Conservation (phyloP, 768 basidiomycete species). For the Suillus placidus region DNA sequence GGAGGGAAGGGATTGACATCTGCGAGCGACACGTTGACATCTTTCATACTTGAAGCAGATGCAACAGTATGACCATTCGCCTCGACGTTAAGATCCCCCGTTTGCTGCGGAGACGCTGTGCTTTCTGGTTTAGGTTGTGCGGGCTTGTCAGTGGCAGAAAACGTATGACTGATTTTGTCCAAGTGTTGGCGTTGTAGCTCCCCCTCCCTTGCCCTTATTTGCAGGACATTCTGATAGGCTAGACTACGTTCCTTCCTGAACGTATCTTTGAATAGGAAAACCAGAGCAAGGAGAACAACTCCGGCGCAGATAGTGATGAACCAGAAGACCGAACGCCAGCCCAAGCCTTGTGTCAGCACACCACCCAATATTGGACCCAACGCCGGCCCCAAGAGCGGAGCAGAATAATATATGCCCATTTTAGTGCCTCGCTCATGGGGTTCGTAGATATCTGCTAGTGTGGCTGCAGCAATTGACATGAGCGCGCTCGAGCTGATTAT, state of each 20-base stretch:
- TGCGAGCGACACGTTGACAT: constrained; percentile 55
- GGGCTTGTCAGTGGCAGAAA: neutral
- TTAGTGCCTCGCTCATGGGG: constrained; percentile 68
- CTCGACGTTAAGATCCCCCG: constrained; percentile 23
- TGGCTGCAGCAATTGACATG: constrained; percentile 68
- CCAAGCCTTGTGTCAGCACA: constrained; percentile 58
- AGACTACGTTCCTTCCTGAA: constrained; percentile 78
- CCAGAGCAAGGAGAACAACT: constrained; percentile 51
- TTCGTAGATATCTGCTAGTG: constrained; percentile 74
- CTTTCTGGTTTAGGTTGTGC: neutral
- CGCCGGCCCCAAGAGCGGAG: constrained; percentile 61
- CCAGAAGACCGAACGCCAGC: constrained; percentile 83
- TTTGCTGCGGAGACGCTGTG: constrained; percentile 15
- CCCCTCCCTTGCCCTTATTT: constrained; percentile 38
- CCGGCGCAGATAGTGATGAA: constrained; percentile 69
- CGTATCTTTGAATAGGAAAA: constrained; percentile 73
- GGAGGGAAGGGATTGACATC: constrained; percentile 74
- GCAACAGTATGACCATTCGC: constrained; percentile 6
- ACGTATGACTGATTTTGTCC: constrained; percentile 19
- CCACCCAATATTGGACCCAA: constrained; percentile 49
- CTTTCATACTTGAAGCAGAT: constrained; percentile 18
- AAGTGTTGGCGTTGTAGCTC: constrained; percentile 16
- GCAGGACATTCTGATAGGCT: constrained; percentile 68
- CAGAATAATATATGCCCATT: constrained; percentile 78
- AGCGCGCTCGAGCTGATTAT: constrained; percentile 56